Base-by-base conservation (phyloP, 2,329 filamentous ascomycete species). In the Aspergillus sp. region DNA sequence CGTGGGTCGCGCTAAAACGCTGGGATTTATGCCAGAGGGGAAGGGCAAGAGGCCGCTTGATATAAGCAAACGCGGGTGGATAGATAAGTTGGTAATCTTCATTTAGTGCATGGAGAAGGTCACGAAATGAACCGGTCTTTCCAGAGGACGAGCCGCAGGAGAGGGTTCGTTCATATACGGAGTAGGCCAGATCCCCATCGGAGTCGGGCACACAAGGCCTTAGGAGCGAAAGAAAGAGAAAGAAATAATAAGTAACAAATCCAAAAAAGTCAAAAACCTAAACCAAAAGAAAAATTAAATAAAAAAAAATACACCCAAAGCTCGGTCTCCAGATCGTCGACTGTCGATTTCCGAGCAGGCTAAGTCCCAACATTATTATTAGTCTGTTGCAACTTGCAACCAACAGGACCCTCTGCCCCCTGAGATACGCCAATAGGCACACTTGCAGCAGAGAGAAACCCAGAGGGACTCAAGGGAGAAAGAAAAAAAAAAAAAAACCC, bases 361-460 rank as follows among this genome's bases (percentile, higher is more conserved):
- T 55, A 56, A 49, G 29, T 56, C 49, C 56, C 53, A 59, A 55
- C 57, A 56, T 52, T 56, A 52, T 50, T 51, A 18, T 4, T 47
- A 24, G 31, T 52, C 55, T 54, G 55, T 29, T 55, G 29, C 36
- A 42, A 42, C 36, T 42, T 42, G 36, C 36, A 16, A 54, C 55
- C 54, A 66, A 64, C 57, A 60, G 36, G 59, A 62, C 51, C 54
- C 56, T 60, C 58, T 54, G 54, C 36, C 56, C 54, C 53, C 54
- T 52, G 26, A 47, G 57, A 49, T 29, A 54, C 58, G 56, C 67
- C 69, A 73, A 72, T 73, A 55, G 64, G 52, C 54, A 55, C 36
- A 54, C 49, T 51, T 47, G 49, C 51, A 59, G 60, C 52, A 65
- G 45, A 67, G 60, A 67, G 51, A 61, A 54, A 67, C 57, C 54